Percentiles rank a stretch among this genome's conserved stretches.
Conservation (phyloP, 1,284 basidiomycete species). For the Gymnopus androsaceus region DNA sequence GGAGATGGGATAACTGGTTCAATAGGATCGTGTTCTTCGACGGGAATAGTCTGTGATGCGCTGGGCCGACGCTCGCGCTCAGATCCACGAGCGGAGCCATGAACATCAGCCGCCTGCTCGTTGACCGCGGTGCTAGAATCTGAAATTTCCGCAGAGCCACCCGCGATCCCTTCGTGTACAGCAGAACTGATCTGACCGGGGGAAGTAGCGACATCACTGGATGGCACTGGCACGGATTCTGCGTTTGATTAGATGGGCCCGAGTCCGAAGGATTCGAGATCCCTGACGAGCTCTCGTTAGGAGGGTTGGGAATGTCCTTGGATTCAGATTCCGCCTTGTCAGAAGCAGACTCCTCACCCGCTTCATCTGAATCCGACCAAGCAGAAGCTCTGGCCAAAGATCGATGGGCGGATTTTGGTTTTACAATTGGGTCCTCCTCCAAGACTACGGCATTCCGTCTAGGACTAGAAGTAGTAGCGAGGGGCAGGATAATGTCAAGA, state of each 20-base stretch:
- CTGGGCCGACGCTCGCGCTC: too few relatives aligned
- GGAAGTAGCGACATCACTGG: not conserved
- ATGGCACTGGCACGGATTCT: too few relatives aligned
- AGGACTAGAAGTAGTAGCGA: not conserved
- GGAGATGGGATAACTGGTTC: slow-evolving; percentile 4
- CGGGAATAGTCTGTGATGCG: not conserved
- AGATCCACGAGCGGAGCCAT: too few relatives aligned
- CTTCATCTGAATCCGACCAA: slow-evolving; percentile 8
- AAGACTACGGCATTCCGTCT: slow-evolving; percentile 6
- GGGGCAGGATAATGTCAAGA: slow-evolving; percentile 10
- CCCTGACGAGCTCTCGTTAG: not conserved
- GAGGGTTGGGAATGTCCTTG: not conserved
- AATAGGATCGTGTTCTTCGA: slow-evolving; percentile 13
- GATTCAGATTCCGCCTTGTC: not conserved
- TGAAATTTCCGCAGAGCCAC: not conserved
- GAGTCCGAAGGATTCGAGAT: too few relatives aligned
- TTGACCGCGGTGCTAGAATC: not conserved
- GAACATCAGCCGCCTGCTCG: not conserved
- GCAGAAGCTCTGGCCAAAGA: not conserved
- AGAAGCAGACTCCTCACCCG: not conserved
- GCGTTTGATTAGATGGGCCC: too few relatives aligned
- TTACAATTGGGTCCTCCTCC: slow-evolving; percentile 11
- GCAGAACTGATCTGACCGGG: not conserved
- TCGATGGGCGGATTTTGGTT: not conserved
- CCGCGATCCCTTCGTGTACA: not conserved